Conservation (phyloP, 208 protist genomes). For the Endotrypanum monterogeii region DNA sequence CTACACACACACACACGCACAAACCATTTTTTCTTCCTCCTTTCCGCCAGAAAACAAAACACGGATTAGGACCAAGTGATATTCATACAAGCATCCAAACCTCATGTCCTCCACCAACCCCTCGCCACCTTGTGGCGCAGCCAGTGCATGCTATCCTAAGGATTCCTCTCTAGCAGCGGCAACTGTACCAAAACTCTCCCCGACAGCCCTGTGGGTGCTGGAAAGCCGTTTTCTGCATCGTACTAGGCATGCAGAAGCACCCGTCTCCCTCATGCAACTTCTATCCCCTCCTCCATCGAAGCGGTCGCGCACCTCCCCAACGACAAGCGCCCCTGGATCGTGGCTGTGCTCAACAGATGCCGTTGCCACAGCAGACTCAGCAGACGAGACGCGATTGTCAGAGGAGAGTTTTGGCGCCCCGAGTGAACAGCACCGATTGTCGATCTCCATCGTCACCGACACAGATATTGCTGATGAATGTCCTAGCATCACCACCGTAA, state of each 20-base stretch:
- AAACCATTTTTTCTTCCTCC: too few relatives aligned
- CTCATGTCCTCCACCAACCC: not conserved
- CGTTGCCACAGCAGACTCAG: not conserved
- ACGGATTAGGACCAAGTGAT: not conserved
- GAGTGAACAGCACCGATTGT: not conserved
- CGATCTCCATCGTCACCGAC: constrained; percentile 17
- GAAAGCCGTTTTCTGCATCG: not conserved
- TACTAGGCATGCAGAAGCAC: not conserved
- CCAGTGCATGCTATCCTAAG: not conserved
- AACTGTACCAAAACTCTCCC: not conserved
- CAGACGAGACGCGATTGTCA: not conserved
- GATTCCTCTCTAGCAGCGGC: too few relatives aligned
- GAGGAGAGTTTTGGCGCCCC: not conserved
- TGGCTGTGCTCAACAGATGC: not conserved
- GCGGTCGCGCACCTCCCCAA: constrained; percentile 1
- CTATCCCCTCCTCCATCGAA: constrained; percentile 2
- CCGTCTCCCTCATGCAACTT: not conserved
- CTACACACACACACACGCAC: not conserved
- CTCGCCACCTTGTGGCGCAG: not conserved
- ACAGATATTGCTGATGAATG: constrained; percentile 29
- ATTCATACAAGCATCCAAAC: not conserved
- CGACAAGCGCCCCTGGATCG: not conserved
- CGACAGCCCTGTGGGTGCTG: not conserved
- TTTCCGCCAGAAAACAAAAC: not conserved
- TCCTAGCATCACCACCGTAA: not conserved